phyloP scores from a whole-genome alignment of 1,284 basidiomycete genomes.

The Cutaneotrichosporon cyanovorans region DNA sequence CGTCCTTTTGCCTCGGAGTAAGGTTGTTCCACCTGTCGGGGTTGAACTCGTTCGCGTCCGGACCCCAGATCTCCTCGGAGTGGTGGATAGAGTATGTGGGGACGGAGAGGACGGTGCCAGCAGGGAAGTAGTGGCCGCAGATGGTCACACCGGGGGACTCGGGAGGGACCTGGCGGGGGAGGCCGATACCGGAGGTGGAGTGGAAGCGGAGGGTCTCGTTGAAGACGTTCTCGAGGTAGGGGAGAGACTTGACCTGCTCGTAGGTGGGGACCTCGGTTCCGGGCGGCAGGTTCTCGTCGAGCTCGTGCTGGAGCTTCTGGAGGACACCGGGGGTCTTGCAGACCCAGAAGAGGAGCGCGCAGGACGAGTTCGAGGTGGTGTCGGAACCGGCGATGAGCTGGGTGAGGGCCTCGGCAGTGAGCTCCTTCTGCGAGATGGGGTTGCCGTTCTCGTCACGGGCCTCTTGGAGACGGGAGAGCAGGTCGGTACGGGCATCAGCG shows the following conservation, averaged over 20 bases:
- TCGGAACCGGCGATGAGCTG: conserved; percentile 66
- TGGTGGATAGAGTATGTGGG: conserved; percentile 47
- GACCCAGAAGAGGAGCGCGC: conserved; percentile 76
- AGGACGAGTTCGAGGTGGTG: conserved; percentile 66
- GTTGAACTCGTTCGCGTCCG: conserved; percentile 47
- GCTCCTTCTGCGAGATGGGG: conserved; percentile 48
- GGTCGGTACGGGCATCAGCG: conserved; percentile 58
- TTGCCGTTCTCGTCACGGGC: conserved; percentile 70
- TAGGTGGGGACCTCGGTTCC: conserved; percentile 54
- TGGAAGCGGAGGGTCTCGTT: conserved; percentile 74
- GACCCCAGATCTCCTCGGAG: conserved; percentile 53
- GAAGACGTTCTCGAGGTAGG: conserved; percentile 73
- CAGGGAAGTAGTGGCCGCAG: conserved; percentile 16
- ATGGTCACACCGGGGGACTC: conserved; percentile 16
- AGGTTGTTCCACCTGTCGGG: conserved; percentile 21
- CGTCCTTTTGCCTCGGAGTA: conserved; percentile 15
- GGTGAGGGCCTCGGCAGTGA: conserved; percentile 79
- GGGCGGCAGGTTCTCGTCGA: conserved; percentile 63
- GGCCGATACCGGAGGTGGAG: conserved; percentile 64
- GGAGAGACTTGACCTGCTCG: conserved; percentile 57
- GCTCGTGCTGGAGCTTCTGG: conserved; percentile 65
- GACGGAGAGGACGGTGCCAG: conserved; percentile 16
- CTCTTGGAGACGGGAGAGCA: conserved; percentile 69
- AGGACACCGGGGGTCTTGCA: conserved; percentile 60
- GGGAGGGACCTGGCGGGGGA: conserved; percentile 64